phyloP scores from a whole-genome alignment of 441 rosid genomes.

The Viola pubescens region DNA sequence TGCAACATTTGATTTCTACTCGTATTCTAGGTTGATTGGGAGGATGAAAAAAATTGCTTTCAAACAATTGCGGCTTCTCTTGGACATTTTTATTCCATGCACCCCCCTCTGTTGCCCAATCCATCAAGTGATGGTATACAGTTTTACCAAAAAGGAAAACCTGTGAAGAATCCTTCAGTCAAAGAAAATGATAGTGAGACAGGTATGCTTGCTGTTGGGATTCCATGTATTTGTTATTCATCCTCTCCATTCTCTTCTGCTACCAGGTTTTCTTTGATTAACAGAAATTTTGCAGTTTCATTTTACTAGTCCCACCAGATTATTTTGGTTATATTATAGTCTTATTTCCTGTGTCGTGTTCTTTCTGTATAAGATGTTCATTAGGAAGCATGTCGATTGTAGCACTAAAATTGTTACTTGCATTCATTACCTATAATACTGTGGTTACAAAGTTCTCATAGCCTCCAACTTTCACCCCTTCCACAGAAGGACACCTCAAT shows the following conservation, averaged over 20 bases:
- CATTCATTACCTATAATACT: too few relatives aligned
- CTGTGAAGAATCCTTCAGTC: conserved; percentile 25
- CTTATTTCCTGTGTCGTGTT: too few relatives aligned
- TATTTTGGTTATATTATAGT: too few relatives aligned
- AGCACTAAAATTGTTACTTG: too few relatives aligned
- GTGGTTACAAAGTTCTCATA: too few relatives aligned
- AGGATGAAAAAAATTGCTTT: conserved; percentile 70
- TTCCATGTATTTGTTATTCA: conserved; percentile 5
- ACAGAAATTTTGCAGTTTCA: too few relatives aligned
- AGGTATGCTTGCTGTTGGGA: conserved; percentile 29
- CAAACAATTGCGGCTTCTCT: conserved; percentile 82
- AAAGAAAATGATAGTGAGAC: conserved; percentile 19
- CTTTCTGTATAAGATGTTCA: too few relatives aligned
- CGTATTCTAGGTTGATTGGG: conserved; percentile 72
- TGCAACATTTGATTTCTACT: conserved; percentile 6
- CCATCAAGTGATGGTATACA: conserved; percentile 69
- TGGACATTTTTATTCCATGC: conserved; percentile 87
- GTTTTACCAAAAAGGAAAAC: conserved; percentile 44
- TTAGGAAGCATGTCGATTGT: too few relatives aligned
- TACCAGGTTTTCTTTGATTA: too few relatives aligned
- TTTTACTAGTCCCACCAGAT: too few relatives aligned
- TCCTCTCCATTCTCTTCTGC: background rate
- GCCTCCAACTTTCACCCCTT: too few relatives aligned
- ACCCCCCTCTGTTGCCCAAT: conserved; percentile 80
- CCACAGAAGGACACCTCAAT: too few relatives aligned